Evolutionary conservation across 345 rosid species (phyloP).

Genomic region (Rhodamnia rubescens): DNA sequence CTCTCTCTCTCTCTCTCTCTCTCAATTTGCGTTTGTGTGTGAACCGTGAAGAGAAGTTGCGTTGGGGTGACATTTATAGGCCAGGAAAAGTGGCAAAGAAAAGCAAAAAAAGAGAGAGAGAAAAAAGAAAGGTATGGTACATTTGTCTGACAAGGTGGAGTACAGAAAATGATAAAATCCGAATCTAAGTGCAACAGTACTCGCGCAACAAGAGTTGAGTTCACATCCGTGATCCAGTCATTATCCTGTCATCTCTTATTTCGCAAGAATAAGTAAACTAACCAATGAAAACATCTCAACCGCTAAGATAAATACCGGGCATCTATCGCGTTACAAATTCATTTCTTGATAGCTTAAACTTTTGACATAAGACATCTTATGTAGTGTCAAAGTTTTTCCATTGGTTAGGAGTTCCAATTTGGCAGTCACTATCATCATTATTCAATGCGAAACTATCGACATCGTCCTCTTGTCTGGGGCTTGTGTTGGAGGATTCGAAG

Average conservation of each 20-base stretch:
- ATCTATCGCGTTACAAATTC: not conserved
- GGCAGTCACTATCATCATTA: not conserved
- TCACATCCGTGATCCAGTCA: not conserved
- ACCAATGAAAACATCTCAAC: not conserved
- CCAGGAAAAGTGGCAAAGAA: not conserved
- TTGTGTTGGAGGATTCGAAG: not conserved
- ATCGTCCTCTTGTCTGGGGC: not conserved
- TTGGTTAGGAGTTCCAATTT: not conserved
- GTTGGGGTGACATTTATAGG: constrained; percentile 36
- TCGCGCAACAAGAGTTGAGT: not conserved
- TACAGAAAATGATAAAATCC: not conserved
- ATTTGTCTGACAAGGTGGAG: not conserved
- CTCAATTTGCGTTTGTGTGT: not conserved
- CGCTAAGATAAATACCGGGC: not conserved
- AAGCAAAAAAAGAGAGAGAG: not conserved
- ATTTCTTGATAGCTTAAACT: not conserved
- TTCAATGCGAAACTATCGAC: not conserved
- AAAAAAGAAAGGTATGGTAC: not conserved
- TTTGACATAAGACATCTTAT: not conserved
- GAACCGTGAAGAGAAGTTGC: constrained; percentile 9
- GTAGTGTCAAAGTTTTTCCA: not conserved
- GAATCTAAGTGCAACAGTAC: not conserved
- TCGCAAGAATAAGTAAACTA: not conserved
- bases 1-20: not conserved
- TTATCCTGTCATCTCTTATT: not conserved